phyloP scores from a whole-genome alignment of 2,329 filamentous ascomycete genomes.

The Diplocarpon mali region DNA sequence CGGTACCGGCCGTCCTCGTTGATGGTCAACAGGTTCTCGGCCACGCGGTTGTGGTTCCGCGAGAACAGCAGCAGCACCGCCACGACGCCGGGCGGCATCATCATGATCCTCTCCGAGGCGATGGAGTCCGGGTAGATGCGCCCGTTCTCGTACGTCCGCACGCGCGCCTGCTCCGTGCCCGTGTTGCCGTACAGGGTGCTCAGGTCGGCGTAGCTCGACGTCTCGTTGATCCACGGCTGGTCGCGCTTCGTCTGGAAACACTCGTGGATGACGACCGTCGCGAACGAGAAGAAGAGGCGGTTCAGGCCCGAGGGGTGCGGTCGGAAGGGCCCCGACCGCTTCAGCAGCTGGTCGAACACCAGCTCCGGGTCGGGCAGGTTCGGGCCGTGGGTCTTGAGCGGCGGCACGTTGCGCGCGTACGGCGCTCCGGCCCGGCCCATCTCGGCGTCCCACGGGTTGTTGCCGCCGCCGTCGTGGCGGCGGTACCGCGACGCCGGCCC shows the following conservation, averaged over 20 bases:
- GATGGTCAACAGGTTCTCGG: conserved; percentile 30
- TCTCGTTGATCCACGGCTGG: conserved; percentile 34
- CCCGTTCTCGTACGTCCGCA: conserved; percentile 34
- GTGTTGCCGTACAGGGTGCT: conserved; percentile 37
- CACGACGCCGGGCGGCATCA: conserved; percentile 36
- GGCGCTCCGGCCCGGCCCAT: conserved; percentile 41
- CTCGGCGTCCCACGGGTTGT: conserved; percentile 38
- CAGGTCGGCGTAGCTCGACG: conserved; percentile 36
- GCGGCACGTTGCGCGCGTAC: conserved; percentile 35
- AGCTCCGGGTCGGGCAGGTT: conserved; percentile 37
- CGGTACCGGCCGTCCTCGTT: conserved; percentile 35
- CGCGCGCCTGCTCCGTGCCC: conserved; percentile 31
- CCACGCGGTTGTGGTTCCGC: conserved; percentile 35
- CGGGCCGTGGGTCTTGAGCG: conserved; percentile 37
- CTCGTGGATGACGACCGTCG: conserved; percentile 37
- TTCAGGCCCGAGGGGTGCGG: conserved; percentile 35
- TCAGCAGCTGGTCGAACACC: conserved; percentile 35
- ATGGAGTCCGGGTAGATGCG: conserved; percentile 33
- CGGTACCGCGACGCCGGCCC: conserved; percentile 35
- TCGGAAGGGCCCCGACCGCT: conserved; percentile 31
- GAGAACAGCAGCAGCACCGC: conserved; percentile 34
- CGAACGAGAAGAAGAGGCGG: conserved; percentile 36
- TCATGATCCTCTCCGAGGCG: conserved; percentile 35
- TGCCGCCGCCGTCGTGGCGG: conserved; percentile 34
- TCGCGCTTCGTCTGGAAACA: conserved; percentile 34